Base-by-base conservation (phyloP, 1,284 basidiomycete genomes). In the Bondarzewia mesenterica region DNA sequence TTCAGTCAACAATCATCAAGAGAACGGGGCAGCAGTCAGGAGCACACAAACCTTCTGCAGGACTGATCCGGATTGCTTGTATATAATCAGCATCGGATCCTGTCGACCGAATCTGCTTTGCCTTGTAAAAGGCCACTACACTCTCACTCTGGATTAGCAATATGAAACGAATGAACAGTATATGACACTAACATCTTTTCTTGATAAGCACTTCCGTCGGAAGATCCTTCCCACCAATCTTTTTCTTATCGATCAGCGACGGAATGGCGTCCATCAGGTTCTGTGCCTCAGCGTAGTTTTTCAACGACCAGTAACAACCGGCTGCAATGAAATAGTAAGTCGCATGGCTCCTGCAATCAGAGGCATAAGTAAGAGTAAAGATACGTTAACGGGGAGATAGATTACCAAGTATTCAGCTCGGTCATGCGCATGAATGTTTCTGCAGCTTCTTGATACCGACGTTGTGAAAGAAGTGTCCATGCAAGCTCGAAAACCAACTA, bases 271-370 rank as follows among this genome's bases (percentile, higher is more conserved):
- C 78, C 2, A 87, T 60, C n/a, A 85, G 62, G 44, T 62, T 62
- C 56, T 83, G 78, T 5, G 82, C 81, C 53, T 77, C 74, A 14
- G 67, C 63, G 16, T 66, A 63, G 51, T 80, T 68, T 42, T 73
- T 72, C 16, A 78, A 52, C 0, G 78, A 78, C 47, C 82, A 62
- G 53, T 80, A 72, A 54, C 82, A 87, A 2, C 82, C 83, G 23
- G 80, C 85, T 18, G 82, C 80, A 29, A 88, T 75, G 60, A 82
- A 85, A 52, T 81, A 79, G 60, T 89, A 89, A 5, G 86, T 88
- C 3, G 74, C 83, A 47, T 85, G 85, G 58, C 80, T 83, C 84
- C 82, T 84, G 50, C 7, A 27, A 49, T 43, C 16, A 42, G 49
- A n/a, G 36, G 25, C 36, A 41, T 39, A 16, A 42, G 20, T 37